Base-by-base conservation (phyloP, 2,329 filamentous ascomycete species). In the Talaromyces sp. region DNA sequence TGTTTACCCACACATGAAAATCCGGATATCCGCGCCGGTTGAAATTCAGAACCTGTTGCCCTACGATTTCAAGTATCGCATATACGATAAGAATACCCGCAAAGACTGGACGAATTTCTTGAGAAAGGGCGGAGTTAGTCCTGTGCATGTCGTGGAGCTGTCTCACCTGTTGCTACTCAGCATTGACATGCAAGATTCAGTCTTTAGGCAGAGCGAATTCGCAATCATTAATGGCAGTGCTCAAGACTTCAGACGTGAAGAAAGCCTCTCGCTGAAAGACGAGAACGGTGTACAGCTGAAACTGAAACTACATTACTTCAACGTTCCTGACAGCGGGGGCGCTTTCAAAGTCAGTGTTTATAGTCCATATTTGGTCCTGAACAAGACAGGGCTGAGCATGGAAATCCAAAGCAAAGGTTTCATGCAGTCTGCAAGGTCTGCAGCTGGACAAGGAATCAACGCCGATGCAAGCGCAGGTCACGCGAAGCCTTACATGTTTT, bases 21-120 rank as follows among this genome's bases (percentile, higher is more conserved):
- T 99, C 65, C 90, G 93, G 66, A 84, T 99, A 2, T 96, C 91
- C 26, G 93, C 95, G 0, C 95, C 96, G 0, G 86, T 99, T 14
- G 93, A 96, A 55, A 83, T 99, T 4, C 93, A 99, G 74, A 99
- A 99, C 66, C 79, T 99, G 50, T 78, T 99, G 41, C 95, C 95
- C 0, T 98, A 95, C 71, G 95, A 99, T 75, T 99, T 99, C 85
- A 98, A 99, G 76, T 99, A 99, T 74, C 87, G 93, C 59, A 98
- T 99, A 59, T 99, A 98, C 71, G 95, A 99, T 79, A 97, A 96
- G 79, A 96, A 96, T 73, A 97, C 93, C 0, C 96, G 93, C 81
- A 96, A 96, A 73, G 95, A 99, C 73, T 99, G 95, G 95, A 96
- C 91, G 4, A 99, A 99, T 73, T 99, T 99, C 78, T 79, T 99